Base-by-base conservation (phyloP, 495 filamentous ascomycete species). In the Bacidia gigantensis region DNA sequence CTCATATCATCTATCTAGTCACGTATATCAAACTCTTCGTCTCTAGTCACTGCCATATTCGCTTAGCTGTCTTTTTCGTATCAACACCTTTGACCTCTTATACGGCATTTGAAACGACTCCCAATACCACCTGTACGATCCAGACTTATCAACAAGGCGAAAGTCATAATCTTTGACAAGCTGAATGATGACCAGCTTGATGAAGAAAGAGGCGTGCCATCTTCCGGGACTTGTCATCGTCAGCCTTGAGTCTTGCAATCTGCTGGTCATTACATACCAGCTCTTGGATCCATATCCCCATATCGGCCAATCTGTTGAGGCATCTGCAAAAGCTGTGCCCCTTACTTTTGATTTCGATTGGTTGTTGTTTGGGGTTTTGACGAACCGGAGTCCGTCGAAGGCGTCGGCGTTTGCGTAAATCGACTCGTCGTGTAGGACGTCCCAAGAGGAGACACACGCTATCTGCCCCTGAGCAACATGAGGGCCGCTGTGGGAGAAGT, bases 41-140 rank as follows among this genome's bases (percentile, higher is more conserved):
- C n/a, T n/a, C n/a, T n/a, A n/a, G n/a, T n/a, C n/a, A n/a, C n/a
- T n/a, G n/a, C n/a, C n/a, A n/a, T n/a, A n/a, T n/a, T n/a, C n/a
- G n/a, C n/a, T n/a, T n/a, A n/a, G n/a, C n/a, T n/a, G n/a, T n/a
- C n/a, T n/a, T n/a, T 21, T 55, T 32, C 23, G 35, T 2, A 55
- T n/a, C 12, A 50, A 26, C 18, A 50, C 52, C 17, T 22, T 39
- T 21, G 52, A 39, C 11, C 22, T 32, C 29, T 42, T 24, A 42
- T 42, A 50, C 17, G 52, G 52, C 52, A 55, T 50, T 22, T 49
- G 45, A 18, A 55, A 50, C 5, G 45, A 50, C 22, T 55, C 52
- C 52, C 52, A 55, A 14, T 11, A 55, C 46, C 52, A 55, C 42
- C 42, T 49, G 20, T 24, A 23, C 32, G 20, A 3, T 9, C 40